These are phyloP conservation scores for Discostella pseudostelligera DNA, from an alignment of 108 stramenopile genomes.

Conservation along the genomic window DNA sequence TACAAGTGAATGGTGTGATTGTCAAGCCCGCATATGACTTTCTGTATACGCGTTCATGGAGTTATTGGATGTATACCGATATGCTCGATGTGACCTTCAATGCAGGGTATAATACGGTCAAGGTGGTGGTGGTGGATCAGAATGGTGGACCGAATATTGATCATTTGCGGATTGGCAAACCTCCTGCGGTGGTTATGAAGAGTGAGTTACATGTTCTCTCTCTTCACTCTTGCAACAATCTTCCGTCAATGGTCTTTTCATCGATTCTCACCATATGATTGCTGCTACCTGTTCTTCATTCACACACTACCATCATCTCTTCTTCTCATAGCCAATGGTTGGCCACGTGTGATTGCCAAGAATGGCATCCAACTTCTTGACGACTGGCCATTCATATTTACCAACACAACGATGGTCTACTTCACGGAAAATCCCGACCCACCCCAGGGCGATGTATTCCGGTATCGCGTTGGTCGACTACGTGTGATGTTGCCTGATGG, in stretches of 20 bases:
- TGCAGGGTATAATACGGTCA: constrained; percentile 37
- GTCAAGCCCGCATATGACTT: constrained; percentile 22
- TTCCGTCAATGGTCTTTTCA: too few relatives aligned
- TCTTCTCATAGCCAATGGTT: constrained; percentile 37
- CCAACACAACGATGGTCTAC: constrained; percentile 7
- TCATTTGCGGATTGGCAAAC: constrained; percentile 43
- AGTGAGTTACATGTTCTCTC: too few relatives aligned
- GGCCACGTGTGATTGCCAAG: constrained; percentile 28
- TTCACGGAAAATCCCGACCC: constrained; percentile 18
- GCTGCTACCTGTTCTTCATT: background rate
- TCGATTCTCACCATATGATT: too few relatives aligned
- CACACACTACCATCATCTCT: too few relatives aligned
- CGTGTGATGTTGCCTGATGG: constrained; percentile 16
- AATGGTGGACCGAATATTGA: constrained; percentile 45
- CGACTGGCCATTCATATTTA: constrained; percentile 19
- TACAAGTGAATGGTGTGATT: constrained; percentile 25
- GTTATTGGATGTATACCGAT: constrained; percentile 39
- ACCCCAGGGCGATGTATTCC: constrained; percentile 25
- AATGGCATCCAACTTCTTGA: constrained; percentile 29
- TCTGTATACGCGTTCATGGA: constrained; percentile 20
- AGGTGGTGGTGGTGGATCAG: constrained; percentile 23
- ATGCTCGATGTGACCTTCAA: constrained; percentile 23
- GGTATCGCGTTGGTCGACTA: constrained; percentile 32
- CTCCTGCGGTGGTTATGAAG: constrained; percentile 37
- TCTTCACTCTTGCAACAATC: too few relatives aligned